Percentiles rank a stretch among this genome's conserved stretches.
phyloP scores from a whole-genome alignment of 2,329 filamentous ascomycete genomes.

The Graphilbum sp. region DNA sequence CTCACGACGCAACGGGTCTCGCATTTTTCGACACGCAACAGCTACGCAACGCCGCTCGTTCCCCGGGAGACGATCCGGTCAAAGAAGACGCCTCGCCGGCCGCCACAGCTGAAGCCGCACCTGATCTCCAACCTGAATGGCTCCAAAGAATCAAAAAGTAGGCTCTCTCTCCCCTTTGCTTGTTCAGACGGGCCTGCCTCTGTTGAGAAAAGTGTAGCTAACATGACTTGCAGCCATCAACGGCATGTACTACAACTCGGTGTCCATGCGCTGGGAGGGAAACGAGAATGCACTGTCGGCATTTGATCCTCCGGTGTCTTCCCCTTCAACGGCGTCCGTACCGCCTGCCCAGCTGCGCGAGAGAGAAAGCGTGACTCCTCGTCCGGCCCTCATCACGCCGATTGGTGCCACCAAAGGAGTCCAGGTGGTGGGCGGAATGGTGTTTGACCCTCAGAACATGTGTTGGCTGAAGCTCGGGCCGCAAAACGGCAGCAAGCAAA shows the following conservation, averaged over 20 bases:
- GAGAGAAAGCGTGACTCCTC: slow-evolving; percentile 41
- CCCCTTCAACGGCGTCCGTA: slow-evolving; percentile 33
- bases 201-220: no score
- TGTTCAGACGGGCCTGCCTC: background rate
- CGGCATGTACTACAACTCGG: slow-evolving; percentile 91
- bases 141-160: slow-evolving; percentile 66
- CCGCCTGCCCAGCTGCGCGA: slow-evolving; percentile 29
- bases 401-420: slow-evolving; percentile 72
- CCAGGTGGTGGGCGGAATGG: slow-evolving; percentile 93
- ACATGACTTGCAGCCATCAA: slow-evolving; percentile 52
- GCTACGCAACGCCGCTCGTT: slow-evolving; percentile 23
- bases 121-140: slow-evolving; percentile 72
- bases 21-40: slow-evolving; percentile 33
- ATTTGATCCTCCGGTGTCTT: slow-evolving; percentile 52
- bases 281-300: slow-evolving; percentile 73
- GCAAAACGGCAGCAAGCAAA: slow-evolving; percentile 24
- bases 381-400: slow-evolving; percentile 77
- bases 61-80: slow-evolving; percentile 23
- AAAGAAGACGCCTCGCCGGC: slow-evolving; percentile 38
- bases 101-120: slow-evolving; percentile 57
- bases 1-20: slow-evolving; percentile 37
- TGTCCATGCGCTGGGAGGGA: slow-evolving; percentile 81
- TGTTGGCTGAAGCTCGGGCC: slow-evolving; percentile 76
- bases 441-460: slow-evolving; percentile 94
- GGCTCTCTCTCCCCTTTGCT: no score